phyloP scores from a whole-genome alignment of 768 basidiomycete genomes.

The Cytidiella melzeri region DNA sequence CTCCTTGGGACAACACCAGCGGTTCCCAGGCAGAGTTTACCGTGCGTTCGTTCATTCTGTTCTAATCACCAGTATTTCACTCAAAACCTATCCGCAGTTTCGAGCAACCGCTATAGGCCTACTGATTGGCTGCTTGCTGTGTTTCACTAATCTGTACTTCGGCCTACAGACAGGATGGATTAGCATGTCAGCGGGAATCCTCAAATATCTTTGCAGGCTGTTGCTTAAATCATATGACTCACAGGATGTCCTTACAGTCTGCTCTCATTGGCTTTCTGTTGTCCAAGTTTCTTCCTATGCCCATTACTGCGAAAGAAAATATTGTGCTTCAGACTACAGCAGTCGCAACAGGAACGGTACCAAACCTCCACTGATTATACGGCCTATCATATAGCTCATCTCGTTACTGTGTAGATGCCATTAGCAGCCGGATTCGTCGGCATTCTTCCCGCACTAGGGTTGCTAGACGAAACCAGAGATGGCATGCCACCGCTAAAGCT shows the following conservation, averaged over 20 bases:
- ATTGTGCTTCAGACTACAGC: constrained; percentile 94
- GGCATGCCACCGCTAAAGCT: constrained; percentile 71
- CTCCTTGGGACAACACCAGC: constrained; percentile 1
- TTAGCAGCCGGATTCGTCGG: constrained; percentile 87
- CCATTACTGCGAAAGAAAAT: constrained; percentile 86
- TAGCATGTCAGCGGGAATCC: constrained; percentile 60
- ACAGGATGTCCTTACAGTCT: constrained; percentile 93
- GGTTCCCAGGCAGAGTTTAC: constrained; percentile 1
- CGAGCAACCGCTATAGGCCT: constrained; percentile 72
- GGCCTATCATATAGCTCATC: not conserved
- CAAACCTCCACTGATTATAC: not conserved
- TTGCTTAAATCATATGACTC: constrained; percentile 1
- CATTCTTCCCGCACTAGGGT: constrained; percentile 82
- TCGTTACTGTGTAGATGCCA: constrained; percentile 50
- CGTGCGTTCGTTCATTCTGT: not conserved
- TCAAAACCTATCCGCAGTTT: constrained; percentile 15
- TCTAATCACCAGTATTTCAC: no score
- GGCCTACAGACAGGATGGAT: constrained; percentile 90
- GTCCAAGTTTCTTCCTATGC: constrained; percentile 64
- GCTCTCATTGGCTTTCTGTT: constrained; percentile 88
- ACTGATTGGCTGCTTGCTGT: constrained; percentile 78
- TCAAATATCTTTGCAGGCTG: constrained; percentile 6
- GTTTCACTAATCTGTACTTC: constrained; percentile 88
- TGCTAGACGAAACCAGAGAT: constrained; percentile 71
- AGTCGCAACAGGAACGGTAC: constrained; percentile 78